These are phyloP conservation scores for Cucumis cinereus DNA, from an alignment of 306 rosid genomes.

Conservation along the genomic window DNA sequence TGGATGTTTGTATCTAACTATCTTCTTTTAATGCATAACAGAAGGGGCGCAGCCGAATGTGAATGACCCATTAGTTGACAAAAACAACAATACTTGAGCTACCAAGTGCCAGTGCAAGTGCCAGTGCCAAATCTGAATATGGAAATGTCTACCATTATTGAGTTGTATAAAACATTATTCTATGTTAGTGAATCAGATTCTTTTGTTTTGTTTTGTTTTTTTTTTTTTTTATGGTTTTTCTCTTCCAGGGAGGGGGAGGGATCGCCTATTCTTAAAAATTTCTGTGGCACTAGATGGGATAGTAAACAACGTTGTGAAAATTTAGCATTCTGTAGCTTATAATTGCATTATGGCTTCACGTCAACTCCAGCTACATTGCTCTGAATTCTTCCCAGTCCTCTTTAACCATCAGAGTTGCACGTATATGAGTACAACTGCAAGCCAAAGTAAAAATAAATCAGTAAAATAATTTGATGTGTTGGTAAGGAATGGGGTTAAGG, in stretches of 20 bases:
- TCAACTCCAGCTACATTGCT: background rate
- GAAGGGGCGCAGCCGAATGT: constrained; percentile 4
- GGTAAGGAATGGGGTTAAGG: background rate
- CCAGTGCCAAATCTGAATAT: background rate
- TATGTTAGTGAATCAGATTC: background rate
- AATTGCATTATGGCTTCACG: background rate
- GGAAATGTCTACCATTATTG: background rate
- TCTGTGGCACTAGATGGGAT: background rate
- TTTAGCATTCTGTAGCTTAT: constrained; percentile 3
- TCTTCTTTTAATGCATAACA: constrained; percentile 2
- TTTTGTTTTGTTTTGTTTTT: background rate
- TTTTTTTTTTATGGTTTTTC: background rate
- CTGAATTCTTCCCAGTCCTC: background rate
- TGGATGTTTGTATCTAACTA: background rate
- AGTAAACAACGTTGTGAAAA: background rate
- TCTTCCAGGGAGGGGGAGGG: background rate
- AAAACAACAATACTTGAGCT: background rate
- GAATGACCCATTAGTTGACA: background rate
- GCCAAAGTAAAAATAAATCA: background rate
- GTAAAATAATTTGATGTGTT: background rate
- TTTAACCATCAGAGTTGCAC: too few relatives aligned
- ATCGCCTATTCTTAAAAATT: background rate
- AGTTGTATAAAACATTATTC: background rate
- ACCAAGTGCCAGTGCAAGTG: background rate
- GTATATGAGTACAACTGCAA: background rate